Percentiles rank a stretch among this genome's conserved stretches.
phyloP scores from a whole-genome alignment of 2,329 filamentous ascomycete genomes.

The Aspergillus phoenicis region DNA sequence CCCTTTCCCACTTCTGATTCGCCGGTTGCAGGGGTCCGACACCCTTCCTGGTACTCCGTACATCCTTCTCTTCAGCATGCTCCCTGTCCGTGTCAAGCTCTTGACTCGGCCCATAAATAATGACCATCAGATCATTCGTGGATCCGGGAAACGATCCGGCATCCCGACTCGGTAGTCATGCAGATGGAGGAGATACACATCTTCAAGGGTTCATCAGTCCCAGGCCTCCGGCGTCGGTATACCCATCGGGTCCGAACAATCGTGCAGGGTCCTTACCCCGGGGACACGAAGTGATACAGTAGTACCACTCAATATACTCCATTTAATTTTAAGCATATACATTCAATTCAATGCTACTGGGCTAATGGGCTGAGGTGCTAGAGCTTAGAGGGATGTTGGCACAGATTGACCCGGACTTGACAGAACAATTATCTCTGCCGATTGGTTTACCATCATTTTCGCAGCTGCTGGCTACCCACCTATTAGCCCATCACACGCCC shows the following conservation, averaged over 20 bases:
- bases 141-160: constrained; percentile 9
- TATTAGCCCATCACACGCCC: neutral
- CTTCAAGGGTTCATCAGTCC: neutral
- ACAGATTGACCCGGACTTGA: neutral
- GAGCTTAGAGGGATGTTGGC: neutral
- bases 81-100: neutral
- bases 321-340: constrained; percentile 3
- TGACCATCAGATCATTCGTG: neutral
- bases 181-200: neutral
- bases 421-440: neutral
- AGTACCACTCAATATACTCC: neutral
- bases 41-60: neutral
- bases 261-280: neutral
- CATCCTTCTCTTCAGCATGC: neutral
- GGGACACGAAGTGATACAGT: neutral
- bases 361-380: neutral
- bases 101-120: neutral
- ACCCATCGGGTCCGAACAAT: neutral
- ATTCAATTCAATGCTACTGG: neutral
- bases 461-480: neutral
- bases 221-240: neutral
- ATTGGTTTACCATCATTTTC: neutral
- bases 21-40: neutral
- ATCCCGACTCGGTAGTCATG: constrained; percentile 20
- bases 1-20: neutral